Evolutionary conservation across 805 yeast genomes (phyloP).

Genomic region (Debaryomyces tyrocola): DNA sequence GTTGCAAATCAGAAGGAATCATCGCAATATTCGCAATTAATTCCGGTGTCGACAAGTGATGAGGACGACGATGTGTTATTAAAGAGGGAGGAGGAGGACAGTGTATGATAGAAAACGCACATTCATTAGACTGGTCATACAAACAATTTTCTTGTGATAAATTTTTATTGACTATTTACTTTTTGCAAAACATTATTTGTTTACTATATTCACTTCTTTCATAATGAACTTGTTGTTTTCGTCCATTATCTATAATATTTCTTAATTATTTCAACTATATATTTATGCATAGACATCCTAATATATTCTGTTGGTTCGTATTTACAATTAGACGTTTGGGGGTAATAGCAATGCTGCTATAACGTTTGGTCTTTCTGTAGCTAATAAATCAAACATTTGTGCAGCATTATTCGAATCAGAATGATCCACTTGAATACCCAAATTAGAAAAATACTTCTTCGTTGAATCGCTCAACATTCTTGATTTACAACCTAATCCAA

Average conservation of each 20-base stretch:
- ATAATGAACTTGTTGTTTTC: not conserved
- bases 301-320: not conserved
- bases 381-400: conserved; percentile 67
- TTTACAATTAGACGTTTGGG: conserved; percentile 48
- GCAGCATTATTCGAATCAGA: conserved; percentile 67
- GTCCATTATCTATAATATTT: not conserved
- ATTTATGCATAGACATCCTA: not conserved
- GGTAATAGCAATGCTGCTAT: conserved; percentile 76
- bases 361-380: conserved; percentile 74
- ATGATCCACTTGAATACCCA: conserved; percentile 72
- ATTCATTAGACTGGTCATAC: too few relatives aligned
- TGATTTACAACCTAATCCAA: conserved; percentile 68
- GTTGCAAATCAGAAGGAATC: not conserved
- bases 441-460: conserved; percentile 44
- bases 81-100: conserved; percentile 1
- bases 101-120: too few relatives aligned
- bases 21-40: not conserved
- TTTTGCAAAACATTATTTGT: not conserved
- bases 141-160: not conserved
- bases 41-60: not conserved
- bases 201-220: not conserved
- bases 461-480: conserved; percentile 63
- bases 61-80: conserved; percentile 2
- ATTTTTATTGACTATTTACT: not conserved
- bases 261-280: not conserved